Evolutionary conservation across 495 filamentous ascomycete genomes (phyloP).

Genomic region (Trichoderma virens): DNA sequence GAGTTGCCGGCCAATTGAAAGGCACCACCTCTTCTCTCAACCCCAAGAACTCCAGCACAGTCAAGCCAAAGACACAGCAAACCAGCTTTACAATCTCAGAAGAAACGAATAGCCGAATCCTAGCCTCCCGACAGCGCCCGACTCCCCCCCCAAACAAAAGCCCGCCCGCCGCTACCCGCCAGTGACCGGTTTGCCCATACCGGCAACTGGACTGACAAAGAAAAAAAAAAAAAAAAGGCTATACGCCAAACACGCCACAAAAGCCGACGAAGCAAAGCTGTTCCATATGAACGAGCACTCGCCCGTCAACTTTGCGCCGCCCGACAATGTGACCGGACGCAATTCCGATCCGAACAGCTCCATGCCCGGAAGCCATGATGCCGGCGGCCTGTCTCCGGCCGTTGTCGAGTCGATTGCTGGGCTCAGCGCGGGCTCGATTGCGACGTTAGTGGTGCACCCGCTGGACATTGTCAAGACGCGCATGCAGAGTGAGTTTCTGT

Average conservation of each 20-base stretch:
- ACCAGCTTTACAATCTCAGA: no score
- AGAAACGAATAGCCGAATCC: no score
- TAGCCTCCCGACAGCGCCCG: no score
- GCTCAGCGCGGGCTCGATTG: slow-evolving; percentile 76
- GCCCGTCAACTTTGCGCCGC: background rate
- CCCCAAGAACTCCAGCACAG: no score
- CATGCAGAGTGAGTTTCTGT: slow-evolving; percentile 63
- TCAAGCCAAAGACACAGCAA: no score
- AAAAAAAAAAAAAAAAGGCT: background rate
- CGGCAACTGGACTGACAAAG: no score
- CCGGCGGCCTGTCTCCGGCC: slow-evolving; percentile 59
- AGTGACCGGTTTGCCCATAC: background rate
- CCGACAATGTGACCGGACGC: slow-evolving; percentile 1
- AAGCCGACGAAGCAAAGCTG: no score
- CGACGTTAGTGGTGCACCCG: slow-evolving; percentile 77
- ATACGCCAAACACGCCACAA: no score
- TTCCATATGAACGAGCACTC: background rate
- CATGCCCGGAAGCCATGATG: slow-evolving; percentile 37
- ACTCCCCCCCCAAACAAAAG: no score
- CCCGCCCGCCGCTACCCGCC: background rate
- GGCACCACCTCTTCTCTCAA: no score
- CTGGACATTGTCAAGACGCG: slow-evolving; percentile 94
- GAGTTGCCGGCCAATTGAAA: no score
- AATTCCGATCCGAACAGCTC: background rate
- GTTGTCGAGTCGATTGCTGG: slow-evolving; percentile 85